Conservation (phyloP, 2,329 filamentous ascomycete species). For the Ophiostoma quercus region DNA sequence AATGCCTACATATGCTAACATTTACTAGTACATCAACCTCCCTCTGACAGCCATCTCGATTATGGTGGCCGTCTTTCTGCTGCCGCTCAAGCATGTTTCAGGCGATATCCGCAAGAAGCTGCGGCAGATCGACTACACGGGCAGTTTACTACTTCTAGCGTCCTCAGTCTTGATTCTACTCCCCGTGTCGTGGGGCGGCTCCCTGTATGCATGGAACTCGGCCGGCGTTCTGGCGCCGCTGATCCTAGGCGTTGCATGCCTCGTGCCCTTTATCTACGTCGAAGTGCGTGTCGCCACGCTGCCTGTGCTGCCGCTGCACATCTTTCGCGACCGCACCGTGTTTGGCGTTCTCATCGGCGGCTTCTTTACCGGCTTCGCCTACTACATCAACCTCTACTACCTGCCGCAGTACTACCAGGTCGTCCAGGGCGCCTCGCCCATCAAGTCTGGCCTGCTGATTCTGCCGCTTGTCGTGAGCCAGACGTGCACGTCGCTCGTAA, state of each 20-base stretch:
- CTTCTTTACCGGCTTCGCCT: conserved; percentile 27
- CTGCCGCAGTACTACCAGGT: conserved; percentile 27
- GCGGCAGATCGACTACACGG: not conserved
- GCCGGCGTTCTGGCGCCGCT: not conserved
- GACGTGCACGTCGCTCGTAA: conserved; percentile 23
- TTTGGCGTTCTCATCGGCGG: conserved; percentile 18
- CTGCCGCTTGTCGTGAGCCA: conserved; percentile 25
- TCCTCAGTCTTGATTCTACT: not conserved
- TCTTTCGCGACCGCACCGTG: conserved; percentile 23
- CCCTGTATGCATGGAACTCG: not conserved
- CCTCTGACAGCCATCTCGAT: conserved; percentile 24
- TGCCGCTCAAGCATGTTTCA: conserved; percentile 24
- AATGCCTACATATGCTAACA: too few species aligned
- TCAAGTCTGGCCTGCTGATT: conserved; percentile 23
- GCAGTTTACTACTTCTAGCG: not conserved
- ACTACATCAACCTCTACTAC: conserved; percentile 26
- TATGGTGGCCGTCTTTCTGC: conserved; percentile 22
- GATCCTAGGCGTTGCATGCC: conserved; percentile 14
- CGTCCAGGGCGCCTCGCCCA: conserved; percentile 24
- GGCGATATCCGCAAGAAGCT: conserved; percentile 20
- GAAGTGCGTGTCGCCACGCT: conserved; percentile 14
- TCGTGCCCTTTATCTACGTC: conserved; percentile 23
- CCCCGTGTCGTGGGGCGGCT: conserved; percentile 1
- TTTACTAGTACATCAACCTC: conserved; percentile 23
- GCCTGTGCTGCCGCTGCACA: conserved; percentile 22